A percentile compares a stretch with the other conserved stretches of the same genome.
phyloP scores from a whole-genome alignment of 2,329 filamentous ascomycete species.

The Cytospora chrysosperma region DNA sequence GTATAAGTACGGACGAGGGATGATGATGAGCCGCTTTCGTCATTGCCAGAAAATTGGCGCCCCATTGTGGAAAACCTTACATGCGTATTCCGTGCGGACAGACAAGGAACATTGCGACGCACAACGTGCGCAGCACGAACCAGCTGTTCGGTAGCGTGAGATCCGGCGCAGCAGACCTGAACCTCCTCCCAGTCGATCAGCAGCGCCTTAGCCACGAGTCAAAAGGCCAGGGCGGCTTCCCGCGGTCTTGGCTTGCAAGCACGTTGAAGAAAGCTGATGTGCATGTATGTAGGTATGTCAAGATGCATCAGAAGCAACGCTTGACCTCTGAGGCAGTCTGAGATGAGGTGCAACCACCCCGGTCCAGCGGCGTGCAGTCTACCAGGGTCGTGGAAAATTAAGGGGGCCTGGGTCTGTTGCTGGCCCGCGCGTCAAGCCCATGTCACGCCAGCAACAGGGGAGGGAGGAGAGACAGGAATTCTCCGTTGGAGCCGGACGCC shows the following conservation, averaged over 20 bases:
- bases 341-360: slow-evolving; percentile 10
- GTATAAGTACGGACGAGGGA: neutral
- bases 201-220: neutral
- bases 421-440: slow-evolving; percentile 24
- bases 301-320: slow-evolving; percentile 1
- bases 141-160: neutral
- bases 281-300: too few species aligned
- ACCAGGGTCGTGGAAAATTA: slow-evolving; percentile 17
- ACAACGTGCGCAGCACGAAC: neutral
- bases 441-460: slow-evolving; percentile 17
- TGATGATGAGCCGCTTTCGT: neutral
- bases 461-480: slow-evolving; percentile 9
- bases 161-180: neutral
- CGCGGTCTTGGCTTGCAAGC: neutral
- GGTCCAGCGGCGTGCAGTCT: slow-evolving; percentile 11
- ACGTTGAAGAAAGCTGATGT: neutral
- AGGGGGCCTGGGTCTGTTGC: slow-evolving; percentile 22
- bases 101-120: neutral
- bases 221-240: neutral
- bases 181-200: neutral
- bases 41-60: neutral
- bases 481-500: slow-evolving; percentile 10
- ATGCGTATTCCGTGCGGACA: neutral
- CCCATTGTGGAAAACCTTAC: neutral
- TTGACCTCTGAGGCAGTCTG: slow-evolving; percentile 5